A percentile compares a stretch with the other conserved stretches of the same genome.
Conservation (phyloP, 768 basidiomycete species). For the Agrocybe praecox region DNA sequence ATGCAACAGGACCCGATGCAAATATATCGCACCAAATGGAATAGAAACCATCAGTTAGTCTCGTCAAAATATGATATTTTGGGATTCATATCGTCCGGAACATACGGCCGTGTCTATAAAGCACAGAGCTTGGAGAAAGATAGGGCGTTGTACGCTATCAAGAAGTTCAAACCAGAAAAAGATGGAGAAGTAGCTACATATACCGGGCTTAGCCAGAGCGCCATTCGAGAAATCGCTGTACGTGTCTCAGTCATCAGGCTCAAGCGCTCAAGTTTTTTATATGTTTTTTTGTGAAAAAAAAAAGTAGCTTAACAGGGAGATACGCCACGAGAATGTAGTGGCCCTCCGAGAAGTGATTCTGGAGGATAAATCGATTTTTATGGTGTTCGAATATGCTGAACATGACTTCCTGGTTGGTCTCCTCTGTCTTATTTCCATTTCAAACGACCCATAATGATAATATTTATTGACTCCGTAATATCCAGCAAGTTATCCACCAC, state of each 20-base stretch:
- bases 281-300: too few relatives aligned
- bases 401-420: slow-evolving; percentile 91
- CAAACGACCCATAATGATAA: too few relatives aligned
- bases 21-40: slow-evolving; percentile 79
- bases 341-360: slow-evolving; percentile 93
- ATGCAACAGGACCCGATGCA: slow-evolving; percentile 84
- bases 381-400: slow-evolving; percentile 99
- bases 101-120: slow-evolving; percentile 99
- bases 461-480: too few relatives aligned
- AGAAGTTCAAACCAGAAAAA: slow-evolving; percentile 99
- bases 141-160: slow-evolving; percentile 86
- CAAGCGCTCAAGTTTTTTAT: too few relatives aligned
- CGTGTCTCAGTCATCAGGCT: slow-evolving; percentile 37
- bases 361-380: slow-evolving; percentile 98
- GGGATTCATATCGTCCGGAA: slow-evolving; percentile 98
- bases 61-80: slow-evolving; percentile 87
- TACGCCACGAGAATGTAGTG: slow-evolving; percentile 88
- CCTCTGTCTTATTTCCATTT: background rate
- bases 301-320: slow-evolving; percentile 78
- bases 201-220: slow-evolving; percentile 97
- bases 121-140: slow-evolving; percentile 78
- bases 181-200: slow-evolving; percentile 96
- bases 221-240: slow-evolving; percentile 95
- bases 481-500: slow-evolving; percentile 97
- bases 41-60: slow-evolving; percentile 66